phyloP scores from a whole-genome alignment of 495 filamentous ascomycete genomes.

The Aspergillus nanangensis region DNA sequence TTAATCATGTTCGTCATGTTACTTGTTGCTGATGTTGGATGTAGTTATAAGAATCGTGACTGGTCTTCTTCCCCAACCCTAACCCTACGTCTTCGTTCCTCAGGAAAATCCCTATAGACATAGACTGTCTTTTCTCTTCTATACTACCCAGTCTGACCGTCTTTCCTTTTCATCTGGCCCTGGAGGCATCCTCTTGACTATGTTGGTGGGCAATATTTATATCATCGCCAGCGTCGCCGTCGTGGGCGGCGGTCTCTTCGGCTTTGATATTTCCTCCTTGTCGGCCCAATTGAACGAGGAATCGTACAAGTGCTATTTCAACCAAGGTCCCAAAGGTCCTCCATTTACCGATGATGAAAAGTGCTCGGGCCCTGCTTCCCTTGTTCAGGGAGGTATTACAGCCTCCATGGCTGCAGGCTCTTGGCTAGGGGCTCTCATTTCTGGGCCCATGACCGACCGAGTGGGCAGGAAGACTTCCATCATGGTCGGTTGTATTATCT shows the following conservation, averaged over 20 bases:
- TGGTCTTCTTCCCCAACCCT: too few species aligned
- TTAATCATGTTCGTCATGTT: too few species aligned
- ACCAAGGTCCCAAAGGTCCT: conserved; percentile 36
- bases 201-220: conserved; percentile 63
- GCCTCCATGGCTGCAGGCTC: conserved; percentile 74
- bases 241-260: conserved; percentile 76
- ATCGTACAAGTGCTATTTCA: conserved; percentile 62
- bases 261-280: conserved; percentile 81
- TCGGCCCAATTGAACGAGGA: conserved; percentile 50
- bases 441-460: conserved; percentile 62
- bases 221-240: conserved; percentile 71
- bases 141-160: background rate
- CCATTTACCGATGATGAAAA: conserved; percentile 24
- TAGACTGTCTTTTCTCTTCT: too few species aligned
- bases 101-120: too few species aligned
- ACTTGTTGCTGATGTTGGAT: too few species aligned
- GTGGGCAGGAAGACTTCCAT: conserved; percentile 67
- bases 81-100: too few species aligned
- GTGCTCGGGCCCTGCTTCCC: conserved; percentile 45
- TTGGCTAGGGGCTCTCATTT: conserved; percentile 65
- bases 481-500: conserved; percentile 59
- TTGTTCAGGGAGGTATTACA: conserved; percentile 57
- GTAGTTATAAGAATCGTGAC: too few species aligned
- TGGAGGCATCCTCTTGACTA: conserved; percentile 7
- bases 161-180: background rate